Evolutionary conservation across 768 basidiomycete genomes (phyloP), one percentile per base, ranked within the genome.

Genomic region (Strobilomyces echinocephalus): DNA sequence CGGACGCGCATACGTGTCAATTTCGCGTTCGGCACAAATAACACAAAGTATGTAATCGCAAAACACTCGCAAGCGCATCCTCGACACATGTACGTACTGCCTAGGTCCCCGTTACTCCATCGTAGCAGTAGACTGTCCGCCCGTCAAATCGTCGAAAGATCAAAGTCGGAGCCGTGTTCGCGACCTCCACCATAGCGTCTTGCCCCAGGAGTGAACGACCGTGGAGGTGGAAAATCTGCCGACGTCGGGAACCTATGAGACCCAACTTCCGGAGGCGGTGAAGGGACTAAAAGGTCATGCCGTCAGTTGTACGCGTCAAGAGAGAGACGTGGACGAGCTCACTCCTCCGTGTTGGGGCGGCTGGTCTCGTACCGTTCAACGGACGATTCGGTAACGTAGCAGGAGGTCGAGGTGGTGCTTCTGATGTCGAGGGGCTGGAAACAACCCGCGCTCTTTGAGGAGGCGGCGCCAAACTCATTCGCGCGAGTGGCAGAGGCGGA

Each of bases 161-260:
- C 80, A 72, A 91, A 91, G 51, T 81, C 77, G 60, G 85, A 83
- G n/a, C 91, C 91, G 52, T 75, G 76, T 60, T 74, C 71, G 49
- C 83, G 81, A 30, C 87, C 86, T 63, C 83, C 84, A 12, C 69
- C 71, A 64, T 94, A 94, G 39, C 74, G 73, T 63, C 77, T 85
- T 28, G 66, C 60, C 31, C 65, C 72, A 6, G 68, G 63, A 34
- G 66, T 65, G 67, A 91, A 92, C 26, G 75, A 74, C 38, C 88
- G 80, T 5, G 91, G 91, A 14, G 83, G 82, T 1, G 91, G 91
- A 65, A 92, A 91, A 47, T 84, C 88, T 12, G 74, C 88, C 14
- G 74, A 72, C n/a, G 84, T 79, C 8, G 88, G 88, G 65, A 91
- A 93, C 15, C 76, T 83, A 63, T 89, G 85, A 21, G 76, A 67